These are phyloP conservation scores for Sesbania bispinosa DNA, from an alignment of 306 rosid species.

Conservation along the genomic window DNA sequence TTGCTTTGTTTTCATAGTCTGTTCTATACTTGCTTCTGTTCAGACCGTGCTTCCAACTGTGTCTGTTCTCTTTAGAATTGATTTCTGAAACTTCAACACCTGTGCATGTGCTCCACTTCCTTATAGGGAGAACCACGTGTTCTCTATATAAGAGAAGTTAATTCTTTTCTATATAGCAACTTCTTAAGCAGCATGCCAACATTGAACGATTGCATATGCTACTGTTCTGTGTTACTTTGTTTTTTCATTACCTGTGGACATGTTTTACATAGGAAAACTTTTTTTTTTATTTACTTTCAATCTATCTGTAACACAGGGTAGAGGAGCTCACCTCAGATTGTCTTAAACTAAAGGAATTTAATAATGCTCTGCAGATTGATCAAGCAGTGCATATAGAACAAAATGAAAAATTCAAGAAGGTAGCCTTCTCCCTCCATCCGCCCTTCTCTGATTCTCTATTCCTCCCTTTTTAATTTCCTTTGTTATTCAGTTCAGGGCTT, in stretches of 20 bases:
- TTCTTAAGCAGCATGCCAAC: not conserved
- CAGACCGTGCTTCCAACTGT: not conserved
- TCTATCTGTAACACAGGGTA: conserved; percentile 52
- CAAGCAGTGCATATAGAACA: conserved; percentile 56
- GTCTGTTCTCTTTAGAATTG: not conserved
- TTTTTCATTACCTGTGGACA: not conserved
- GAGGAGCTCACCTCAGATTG: conserved; percentile 68
- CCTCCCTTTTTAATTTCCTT: not conserved
- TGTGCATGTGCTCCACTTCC: not conserved
- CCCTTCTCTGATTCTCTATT: not conserved
- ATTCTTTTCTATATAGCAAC: not conserved
- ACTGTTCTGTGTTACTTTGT: not conserved
- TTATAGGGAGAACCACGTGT: not conserved
- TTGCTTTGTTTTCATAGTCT: not conserved
- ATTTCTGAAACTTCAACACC: not conserved
- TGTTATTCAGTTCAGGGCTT: not conserved
- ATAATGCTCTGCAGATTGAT: conserved; percentile 50
- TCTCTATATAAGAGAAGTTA: not conserved
- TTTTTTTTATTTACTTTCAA: conserved; percentile 26
- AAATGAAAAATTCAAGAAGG: conserved; percentile 67
- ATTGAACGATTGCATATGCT: not conserved
- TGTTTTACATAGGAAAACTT: not conserved
- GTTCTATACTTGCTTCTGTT: conserved; percentile 1
- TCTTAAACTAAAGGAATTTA: conserved; percentile 47
- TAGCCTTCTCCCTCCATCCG: conserved; percentile 15